Conservation (phyloP, 371 early-diverging fungal species). For the Mucor velutinosus region DNA sequence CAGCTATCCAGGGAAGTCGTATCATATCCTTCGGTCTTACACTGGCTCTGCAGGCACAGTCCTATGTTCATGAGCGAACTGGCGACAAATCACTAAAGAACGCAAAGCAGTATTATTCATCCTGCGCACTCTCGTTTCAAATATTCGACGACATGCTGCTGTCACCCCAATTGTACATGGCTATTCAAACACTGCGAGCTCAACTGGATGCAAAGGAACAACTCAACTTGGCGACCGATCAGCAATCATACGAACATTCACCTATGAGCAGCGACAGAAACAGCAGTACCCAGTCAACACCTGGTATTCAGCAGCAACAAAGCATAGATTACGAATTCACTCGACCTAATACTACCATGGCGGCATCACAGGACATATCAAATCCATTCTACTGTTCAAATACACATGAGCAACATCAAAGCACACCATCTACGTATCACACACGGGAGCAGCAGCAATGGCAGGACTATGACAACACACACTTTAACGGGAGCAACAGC, state of each 20-base stretch:
- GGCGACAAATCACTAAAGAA: background rate
- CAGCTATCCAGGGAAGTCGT: conserved; percentile 23
- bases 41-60: conserved; percentile 14
- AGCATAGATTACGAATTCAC: background rate
- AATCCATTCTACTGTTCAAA: background rate
- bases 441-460: conserved; percentile 2
- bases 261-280: background rate
- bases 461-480: background rate
- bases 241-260: background rate
- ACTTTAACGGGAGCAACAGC: background rate
- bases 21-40: conserved; percentile 21
- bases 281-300: background rate
- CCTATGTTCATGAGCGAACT: background rate
- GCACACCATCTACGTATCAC: background rate
- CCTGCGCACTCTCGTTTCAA: conserved; percentile 5
- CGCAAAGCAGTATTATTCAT: background rate
- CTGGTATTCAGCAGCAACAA: background rate
- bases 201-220: conserved; percentile 10
- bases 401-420: background rate
- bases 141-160: conserved; percentile 16
- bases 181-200: conserved; percentile 7
- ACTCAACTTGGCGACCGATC: background rate
- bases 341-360: background rate
- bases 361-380: background rate
- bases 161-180: conserved; percentile 12